Percentiles rank a stretch among this genome's conserved stretches.
Evolutionary conservation across 306 rosid species (phyloP).

Genomic region (Acmispon strigosus): DNA sequence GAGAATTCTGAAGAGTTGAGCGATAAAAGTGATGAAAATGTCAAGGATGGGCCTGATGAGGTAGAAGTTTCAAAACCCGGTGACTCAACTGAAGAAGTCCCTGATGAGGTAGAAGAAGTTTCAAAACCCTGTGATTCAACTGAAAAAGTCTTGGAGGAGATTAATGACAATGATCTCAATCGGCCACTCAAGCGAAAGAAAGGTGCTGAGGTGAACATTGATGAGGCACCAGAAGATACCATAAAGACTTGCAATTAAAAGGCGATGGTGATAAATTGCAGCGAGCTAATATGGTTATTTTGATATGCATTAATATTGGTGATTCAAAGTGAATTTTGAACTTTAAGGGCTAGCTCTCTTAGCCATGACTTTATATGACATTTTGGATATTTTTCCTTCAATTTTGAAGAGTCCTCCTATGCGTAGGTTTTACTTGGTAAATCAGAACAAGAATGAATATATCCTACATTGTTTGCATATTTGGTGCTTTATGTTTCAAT

Average conservation of each 20-base stretch:
- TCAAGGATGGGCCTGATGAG: not conserved
- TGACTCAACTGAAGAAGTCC: not conserved
- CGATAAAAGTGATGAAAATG: conserved; percentile 20
- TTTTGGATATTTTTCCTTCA: not conserved
- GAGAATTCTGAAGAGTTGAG: conserved; percentile 19
- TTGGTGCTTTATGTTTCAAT: no score
- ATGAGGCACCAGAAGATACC: not conserved
- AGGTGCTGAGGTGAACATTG: not conserved
- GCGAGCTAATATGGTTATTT: not conserved
- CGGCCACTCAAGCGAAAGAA: conserved; percentile 21
- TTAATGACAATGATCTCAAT: conserved; percentile 18
- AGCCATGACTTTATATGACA: not conserved
- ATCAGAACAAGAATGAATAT: no score
- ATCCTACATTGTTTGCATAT: no score
- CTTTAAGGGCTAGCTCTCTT: not conserved
- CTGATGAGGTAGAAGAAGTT: conserved; percentile 3
- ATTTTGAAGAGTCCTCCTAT: no score
- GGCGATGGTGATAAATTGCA: not conserved
- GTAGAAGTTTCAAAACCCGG: not conserved
- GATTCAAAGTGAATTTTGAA: not conserved
- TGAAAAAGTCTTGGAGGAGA: conserved; percentile 24
- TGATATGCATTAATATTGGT: not conserved
- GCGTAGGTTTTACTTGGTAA: no score
- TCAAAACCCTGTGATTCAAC: not conserved
- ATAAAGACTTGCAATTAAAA: not conserved